A percentile compares a stretch with the other conserved stretches of the same genome.
These are phyloP conservation scores for Tuber borchii DNA, from an alignment of 495 filamentous ascomycete genomes.

Conservation along the genomic window DNA sequence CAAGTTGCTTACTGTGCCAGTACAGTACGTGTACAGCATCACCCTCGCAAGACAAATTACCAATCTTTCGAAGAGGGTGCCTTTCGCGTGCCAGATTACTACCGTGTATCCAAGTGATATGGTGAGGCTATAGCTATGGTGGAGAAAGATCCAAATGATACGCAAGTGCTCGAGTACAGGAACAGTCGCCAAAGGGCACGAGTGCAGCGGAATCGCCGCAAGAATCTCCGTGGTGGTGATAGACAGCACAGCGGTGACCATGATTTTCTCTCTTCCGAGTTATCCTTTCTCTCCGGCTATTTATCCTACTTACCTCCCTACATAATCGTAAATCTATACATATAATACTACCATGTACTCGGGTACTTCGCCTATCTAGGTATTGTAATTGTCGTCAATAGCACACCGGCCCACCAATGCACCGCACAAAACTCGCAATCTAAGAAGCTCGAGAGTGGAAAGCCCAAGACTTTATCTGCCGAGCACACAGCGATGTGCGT, in stretches of 20 bases:
- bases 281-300: neutral
- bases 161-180: neutral
- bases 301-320: neutral
- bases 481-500: neutral
- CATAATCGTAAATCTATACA: neutral
- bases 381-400: neutral
- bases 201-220: neutral
- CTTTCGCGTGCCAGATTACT: neutral
- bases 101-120: neutral
- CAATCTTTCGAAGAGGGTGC: neutral
- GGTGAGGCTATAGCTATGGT: neutral
- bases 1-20: neutral
- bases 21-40: neutral
- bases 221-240: neutral
- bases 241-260: neutral
- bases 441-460: neutral
- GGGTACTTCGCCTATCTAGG: neutral
- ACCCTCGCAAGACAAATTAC: neutral
- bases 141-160: neutral
- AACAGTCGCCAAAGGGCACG: neutral
- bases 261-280: neutral
- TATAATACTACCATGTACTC: neutral
- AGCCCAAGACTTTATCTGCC: neutral
- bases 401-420: neutral
- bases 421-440: slow-evolving; percentile 3